Base-by-base conservation (phyloP, 768 basidiomycete genomes). In the Mrakia blollopis region DNA sequence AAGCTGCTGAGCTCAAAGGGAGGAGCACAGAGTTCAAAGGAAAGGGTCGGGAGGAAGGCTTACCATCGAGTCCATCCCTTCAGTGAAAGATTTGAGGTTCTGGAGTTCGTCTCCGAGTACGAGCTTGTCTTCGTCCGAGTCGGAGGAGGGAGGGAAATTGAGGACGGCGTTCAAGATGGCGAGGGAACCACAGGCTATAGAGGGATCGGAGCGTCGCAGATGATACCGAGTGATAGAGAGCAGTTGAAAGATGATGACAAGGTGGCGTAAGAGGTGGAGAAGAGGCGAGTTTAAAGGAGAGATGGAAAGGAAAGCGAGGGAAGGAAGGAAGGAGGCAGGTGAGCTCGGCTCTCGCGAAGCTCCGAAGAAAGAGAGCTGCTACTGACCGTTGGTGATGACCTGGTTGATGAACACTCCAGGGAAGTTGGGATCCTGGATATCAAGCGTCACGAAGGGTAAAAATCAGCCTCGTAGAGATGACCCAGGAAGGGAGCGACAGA, bases 131-230 rank as follows among this genome's bases (percentile, higher is more conserved):
- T 67, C 81, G 2, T 72, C 69, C 44, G 80, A 62, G 30, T 47
- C 21, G 35, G 73, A 73, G 18, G 79, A 65, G 0, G 79, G 80
- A 14, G 13, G 23, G 73, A 84, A 81, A 73, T 83, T 84, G 82
- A 83, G 80, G 44, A 96, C 87, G 39, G 92, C 93, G 81, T 98
- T 97, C 77, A 97, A 85, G 47, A 96, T 93, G 7, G 94, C 95
- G 44, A 97, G 85, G n/a, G 94, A 96, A 23, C 93, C 96, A 80
- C 96, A 99, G 6, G 94, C 47, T 50, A 21, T 2, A 50, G 18
- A 14, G 47, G 9, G 47, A 50, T 3, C 3, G 47, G 16, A 50
- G 0, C 1, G 16, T 50, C 16, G 16, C n/a, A n/a, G n/a, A n/a
- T n/a, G 18, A 14, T 50, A 14, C 1, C 2, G 47, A 50, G 47